Evolutionary conservation across 2,329 filamentous ascomycete genomes (phyloP).

Genomic region (Aurifilum marmelostoma): DNA sequence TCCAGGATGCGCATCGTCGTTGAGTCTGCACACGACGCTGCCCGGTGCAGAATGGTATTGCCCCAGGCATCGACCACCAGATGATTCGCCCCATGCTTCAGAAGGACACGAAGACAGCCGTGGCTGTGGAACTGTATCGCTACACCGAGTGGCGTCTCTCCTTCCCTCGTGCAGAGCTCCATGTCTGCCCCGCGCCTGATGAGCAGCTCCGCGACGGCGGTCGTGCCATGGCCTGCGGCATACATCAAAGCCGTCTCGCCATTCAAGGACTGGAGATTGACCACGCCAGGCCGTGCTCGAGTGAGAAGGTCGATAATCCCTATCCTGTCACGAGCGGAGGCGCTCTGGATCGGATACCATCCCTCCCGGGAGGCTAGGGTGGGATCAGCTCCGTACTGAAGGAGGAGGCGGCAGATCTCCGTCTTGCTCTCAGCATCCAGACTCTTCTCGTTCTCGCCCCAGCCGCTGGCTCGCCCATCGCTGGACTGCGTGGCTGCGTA

Average conservation of each 20-base stretch:
- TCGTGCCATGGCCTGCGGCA: neutral
- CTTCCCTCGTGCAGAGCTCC: neutral
- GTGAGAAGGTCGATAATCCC: neutral
- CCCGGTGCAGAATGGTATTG: neutral
- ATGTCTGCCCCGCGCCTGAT: neutral
- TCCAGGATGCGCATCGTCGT: neutral
- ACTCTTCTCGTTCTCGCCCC: neutral
- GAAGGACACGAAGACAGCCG: neutral
- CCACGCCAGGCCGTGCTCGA: neutral
- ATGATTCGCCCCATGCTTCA: neutral
- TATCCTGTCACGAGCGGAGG: neutral
- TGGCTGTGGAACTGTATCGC: neutral
- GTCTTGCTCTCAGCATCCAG: neutral
- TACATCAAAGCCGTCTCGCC: neutral
- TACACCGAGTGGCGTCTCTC: neutral
- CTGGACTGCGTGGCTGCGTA: conserved; percentile 1
- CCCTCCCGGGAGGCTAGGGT: neutral
- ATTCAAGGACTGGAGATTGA: neutral
- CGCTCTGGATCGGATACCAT: neutral
- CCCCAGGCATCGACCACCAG: neutral
- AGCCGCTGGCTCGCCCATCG: neutral
- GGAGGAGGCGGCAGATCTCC: neutral
- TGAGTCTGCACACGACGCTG: neutral
- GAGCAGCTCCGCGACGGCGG: neutral
- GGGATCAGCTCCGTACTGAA: neutral